Conservation (phyloP, 2,329 filamentous ascomycete genomes). For the Atkinsonella hypoxylon region DNA sequence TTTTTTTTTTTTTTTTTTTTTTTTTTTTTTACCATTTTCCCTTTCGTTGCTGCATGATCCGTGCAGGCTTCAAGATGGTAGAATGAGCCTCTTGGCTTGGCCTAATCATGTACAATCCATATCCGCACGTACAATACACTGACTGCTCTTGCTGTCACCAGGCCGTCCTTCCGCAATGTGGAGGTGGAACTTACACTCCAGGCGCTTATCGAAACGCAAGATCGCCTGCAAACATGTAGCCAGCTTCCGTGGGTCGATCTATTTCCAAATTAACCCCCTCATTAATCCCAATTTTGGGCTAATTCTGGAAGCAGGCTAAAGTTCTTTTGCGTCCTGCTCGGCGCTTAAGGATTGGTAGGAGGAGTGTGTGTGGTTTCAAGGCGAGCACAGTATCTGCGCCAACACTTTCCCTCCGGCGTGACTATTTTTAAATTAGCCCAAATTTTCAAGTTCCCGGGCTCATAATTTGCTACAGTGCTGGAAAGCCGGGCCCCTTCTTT, state of each 20-base stretch:
- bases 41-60: background rate
- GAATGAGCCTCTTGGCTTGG: background rate
- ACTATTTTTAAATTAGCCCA: conserved; percentile 27
- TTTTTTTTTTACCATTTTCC: no score
- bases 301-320: conserved; percentile 8
- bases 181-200: background rate
- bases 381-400: background rate
- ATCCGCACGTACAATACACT: no score
- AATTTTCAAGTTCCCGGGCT: conserved; percentile 7
- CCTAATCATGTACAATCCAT: background rate
- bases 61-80: background rate
- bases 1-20: no score
- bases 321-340: background rate
- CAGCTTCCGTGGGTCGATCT: background rate
- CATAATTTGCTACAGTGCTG: conserved; percentile 6
- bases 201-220: conserved; percentile 3
- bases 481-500: no score
- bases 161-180: background rate
- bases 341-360: conserved; percentile 10
- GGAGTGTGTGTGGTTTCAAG: background rate
- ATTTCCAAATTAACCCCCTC: conserved; percentile 9
- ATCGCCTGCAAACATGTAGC: background rate
- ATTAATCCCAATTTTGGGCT: conserved; percentile 7
- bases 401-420: background rate
- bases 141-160: no score